A percentile compares a stretch with the other conserved stretches of the same genome.
Evolutionary conservation across 768 basidiomycete species (phyloP).

Genomic region (Daedaleopsis sinensis): DNA sequence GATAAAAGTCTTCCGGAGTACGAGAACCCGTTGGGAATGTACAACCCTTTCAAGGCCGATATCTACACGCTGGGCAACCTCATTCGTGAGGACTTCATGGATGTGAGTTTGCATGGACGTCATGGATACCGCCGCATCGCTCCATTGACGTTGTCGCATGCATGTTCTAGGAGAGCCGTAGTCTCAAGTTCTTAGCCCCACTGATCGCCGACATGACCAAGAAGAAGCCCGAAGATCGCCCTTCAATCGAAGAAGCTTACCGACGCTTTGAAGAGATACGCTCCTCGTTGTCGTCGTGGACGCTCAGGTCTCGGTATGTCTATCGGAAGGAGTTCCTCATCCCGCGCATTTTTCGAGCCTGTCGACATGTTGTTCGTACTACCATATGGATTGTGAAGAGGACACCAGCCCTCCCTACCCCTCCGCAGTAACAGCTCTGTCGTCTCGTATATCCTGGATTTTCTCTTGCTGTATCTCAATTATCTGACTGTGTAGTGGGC

Average conservation of each 20-base stretch:
- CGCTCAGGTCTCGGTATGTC: background rate
- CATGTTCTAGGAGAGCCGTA: background rate
- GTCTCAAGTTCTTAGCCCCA: constrained; percentile 29
- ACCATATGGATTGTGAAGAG: background rate
- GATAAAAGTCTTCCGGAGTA: constrained; percentile 27
- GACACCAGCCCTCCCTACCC: background rate
- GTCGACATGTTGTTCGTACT: background rate
- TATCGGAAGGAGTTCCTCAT: background rate
- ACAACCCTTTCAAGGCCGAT: constrained; percentile 26
- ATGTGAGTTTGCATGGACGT: constrained; percentile 1
- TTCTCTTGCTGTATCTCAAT: too few relatives aligned
- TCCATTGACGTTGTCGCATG: background rate
- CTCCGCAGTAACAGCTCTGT: too few relatives aligned
- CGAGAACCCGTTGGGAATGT: background rate
- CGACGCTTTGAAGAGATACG: background rate
- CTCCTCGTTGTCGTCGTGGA: background rate
- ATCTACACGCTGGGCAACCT: constrained; percentile 28
- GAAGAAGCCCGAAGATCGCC: constrained; percentile 29
- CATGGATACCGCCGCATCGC: background rate
- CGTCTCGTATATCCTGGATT: too few relatives aligned
- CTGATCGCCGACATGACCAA: constrained; percentile 31
- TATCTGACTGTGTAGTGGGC: too few relatives aligned
- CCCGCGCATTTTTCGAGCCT: background rate
- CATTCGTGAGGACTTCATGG: constrained; percentile 12
- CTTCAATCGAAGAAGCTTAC: constrained; percentile 17